Percentiles rank a stretch among this genome's conserved stretches.
These are phyloP conservation scores for Biancaea sappan DNA, from an alignment of 306 rosid genomes.

Conservation along the genomic window DNA sequence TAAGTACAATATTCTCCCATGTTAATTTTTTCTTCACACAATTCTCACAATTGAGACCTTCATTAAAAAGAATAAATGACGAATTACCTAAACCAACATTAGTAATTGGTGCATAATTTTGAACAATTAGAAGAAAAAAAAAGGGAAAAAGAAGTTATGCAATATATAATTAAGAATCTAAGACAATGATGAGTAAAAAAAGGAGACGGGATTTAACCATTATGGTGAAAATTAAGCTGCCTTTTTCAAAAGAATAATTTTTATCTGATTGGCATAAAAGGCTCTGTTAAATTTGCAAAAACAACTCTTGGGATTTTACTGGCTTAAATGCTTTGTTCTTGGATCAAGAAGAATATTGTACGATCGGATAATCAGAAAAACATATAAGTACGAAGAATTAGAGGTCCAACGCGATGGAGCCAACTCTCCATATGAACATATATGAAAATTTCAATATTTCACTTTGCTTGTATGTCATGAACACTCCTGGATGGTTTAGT, in stretches of 20 bases:
- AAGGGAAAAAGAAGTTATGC: not conserved
- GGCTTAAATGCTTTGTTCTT: not conserved
- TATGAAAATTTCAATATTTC: too few species aligned
- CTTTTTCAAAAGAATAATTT: not conserved
- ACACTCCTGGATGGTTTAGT: too few species aligned
- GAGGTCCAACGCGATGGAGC: not conserved
- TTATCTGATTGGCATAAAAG: not conserved
- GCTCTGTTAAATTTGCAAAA: conserved; percentile 13
- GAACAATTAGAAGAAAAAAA: not conserved
- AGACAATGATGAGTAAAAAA: not conserved
- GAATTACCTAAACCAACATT: too few species aligned
- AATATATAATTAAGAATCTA: not conserved
- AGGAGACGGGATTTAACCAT: not conserved
- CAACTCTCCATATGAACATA: too few species aligned
- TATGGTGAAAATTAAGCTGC: not conserved
- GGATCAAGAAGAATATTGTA: conserved; percentile 16
- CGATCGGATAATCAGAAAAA: not conserved
- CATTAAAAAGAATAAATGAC: too few species aligned
- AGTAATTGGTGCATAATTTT: not conserved
- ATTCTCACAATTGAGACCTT: too few species aligned
- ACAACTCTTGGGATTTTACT: not conserved
- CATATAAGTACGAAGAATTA: not conserved
- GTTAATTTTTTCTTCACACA: too few species aligned
- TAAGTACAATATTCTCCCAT: too few species aligned
- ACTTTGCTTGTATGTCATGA: too few species aligned